Base-by-base conservation (phyloP, 495 filamentous ascomycete genomes). In the Pyronema omphalodes region DNA sequence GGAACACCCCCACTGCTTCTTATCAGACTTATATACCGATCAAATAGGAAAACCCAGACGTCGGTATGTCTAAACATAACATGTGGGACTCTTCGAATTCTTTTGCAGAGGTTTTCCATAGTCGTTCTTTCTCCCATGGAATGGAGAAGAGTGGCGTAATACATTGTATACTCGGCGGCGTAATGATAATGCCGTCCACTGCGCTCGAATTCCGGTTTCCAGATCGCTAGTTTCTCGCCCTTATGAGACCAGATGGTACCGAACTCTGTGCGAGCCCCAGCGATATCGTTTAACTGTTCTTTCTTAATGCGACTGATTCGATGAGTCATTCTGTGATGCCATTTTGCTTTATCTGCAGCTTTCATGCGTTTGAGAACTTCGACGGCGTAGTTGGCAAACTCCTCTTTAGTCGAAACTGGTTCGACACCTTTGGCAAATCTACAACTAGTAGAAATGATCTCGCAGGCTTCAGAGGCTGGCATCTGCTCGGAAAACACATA, bases 111-210 rank as follows among this genome's bases (percentile, higher is more conserved):
- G 39, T 77, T 75, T 61, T 95, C 91, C 45, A 99, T 73, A 60
- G 77, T 91, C 9, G 73, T 60, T 15, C 82, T 77, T 60, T 99
- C 91, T 51, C 83, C 79, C 36, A 88, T 71, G 48, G 84, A 73
- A 49, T 78, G 76, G 12, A 95, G 74, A 9, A 99, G 71, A 39
- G 71, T 67, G 35, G 82, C 74, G 64, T 94, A 83, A 58, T 88
- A 89, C 37, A 79, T 75, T 5, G 87, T 84, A 66, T 99, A 99
- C 53, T 83, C 82, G 46, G 82, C 79, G 12, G 86, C 95, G 68
- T 93, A 99, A 37, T 95, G 85, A 61, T 91, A 91, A 62, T 96
- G 93, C 41, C 91, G 74, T 0, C 91, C 91, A 5, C 87, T 80
- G 15, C 91, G 79, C 67, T 99, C 91, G 52, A 82, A 77, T 51